A percentile compares a stretch with the other conserved stretches of the same genome.
phyloP scores from a whole-genome alignment of 495 filamentous ascomycete genomes.

The Cudoniella acicularis region DNA sequence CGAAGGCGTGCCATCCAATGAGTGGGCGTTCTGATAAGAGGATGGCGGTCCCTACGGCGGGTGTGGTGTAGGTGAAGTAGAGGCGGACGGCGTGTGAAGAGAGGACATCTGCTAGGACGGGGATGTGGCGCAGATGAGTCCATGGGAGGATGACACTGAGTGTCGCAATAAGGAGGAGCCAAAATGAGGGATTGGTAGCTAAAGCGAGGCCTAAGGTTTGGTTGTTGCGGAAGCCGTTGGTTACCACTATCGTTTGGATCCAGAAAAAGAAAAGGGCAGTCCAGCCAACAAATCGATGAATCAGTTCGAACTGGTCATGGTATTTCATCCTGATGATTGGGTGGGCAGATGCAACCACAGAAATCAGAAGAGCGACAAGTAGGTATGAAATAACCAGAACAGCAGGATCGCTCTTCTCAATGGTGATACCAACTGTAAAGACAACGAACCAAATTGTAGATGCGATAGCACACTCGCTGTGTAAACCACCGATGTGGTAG shows the following conservation, averaged over 20 bases:
- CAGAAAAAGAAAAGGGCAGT: slow-evolving; percentile 55
- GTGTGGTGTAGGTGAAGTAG: slow-evolving; percentile 59
- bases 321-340: slow-evolving; percentile 48
- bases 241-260: slow-evolving; percentile 36
- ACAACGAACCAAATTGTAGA: slow-evolving; percentile 65
- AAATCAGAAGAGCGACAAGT: slow-evolving; percentile 40
- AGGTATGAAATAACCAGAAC: slow-evolving; percentile 31
- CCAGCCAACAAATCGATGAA: slow-evolving; percentile 70
- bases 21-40: slow-evolving; percentile 54
- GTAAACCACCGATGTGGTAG: slow-evolving; percentile 73
- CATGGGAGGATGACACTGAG: slow-evolving; percentile 61
- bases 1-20: slow-evolving; percentile 78
- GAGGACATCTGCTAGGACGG: slow-evolving; percentile 58
- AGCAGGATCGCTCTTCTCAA: slow-evolving; percentile 7
- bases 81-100: slow-evolving; percentile 60
- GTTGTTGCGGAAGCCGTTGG: slow-evolving; percentile 4
- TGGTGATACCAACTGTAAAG: slow-evolving; percentile 29
- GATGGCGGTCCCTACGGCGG: slow-evolving; percentile 51
- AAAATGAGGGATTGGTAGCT: slow-evolving; percentile 58
- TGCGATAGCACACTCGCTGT: slow-evolving; percentile 65
- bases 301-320: slow-evolving; percentile 64
- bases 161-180: slow-evolving; percentile 61
- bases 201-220: slow-evolving; percentile 35
- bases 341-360: slow-evolving; percentile 37
- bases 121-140: slow-evolving; percentile 57